phyloP scores from a whole-genome alignment of 305 asterid species.

The Euphrasia arctica region DNA sequence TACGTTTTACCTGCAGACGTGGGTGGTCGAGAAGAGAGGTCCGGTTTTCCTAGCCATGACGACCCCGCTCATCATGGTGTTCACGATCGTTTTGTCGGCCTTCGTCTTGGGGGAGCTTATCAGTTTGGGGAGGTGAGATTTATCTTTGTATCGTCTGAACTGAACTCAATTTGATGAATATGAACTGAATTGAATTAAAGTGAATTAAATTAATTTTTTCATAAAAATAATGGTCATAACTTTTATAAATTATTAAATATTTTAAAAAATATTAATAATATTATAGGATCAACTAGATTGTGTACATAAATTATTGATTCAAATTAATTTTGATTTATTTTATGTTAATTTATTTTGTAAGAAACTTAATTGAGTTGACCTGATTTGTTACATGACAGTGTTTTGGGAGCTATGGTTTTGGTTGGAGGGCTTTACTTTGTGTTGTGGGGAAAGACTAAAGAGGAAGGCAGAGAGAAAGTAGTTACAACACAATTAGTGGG shows the following conservation, averaged over 20 bases:
- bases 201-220: no score
- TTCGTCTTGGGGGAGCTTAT: slow-evolving; percentile 69
- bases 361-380: not conserved
- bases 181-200: no score
- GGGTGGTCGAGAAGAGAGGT: slow-evolving; percentile 91
- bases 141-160: not conserved
- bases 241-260: no score
- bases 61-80: slow-evolving; percentile 63
- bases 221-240: not conserved
- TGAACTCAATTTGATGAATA: no score
- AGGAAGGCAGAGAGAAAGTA: slow-evolving; percentile 37
- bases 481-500: slow-evolving; percentile 12
- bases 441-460: slow-evolving; percentile 77
- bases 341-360: no score
- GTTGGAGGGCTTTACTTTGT: slow-evolving; percentile 85
- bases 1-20: slow-evolving; percentile 79
- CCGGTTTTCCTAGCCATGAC: slow-evolving; percentile 82
- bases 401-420: slow-evolving; percentile 65
- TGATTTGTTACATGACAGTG: slow-evolving; percentile 36
- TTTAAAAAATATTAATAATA: no score
- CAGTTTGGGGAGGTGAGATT: slow-evolving; percentile 69
- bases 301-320: not conserved
- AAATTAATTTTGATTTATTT: no score
- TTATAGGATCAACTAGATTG: no score
- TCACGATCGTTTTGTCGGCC: slow-evolving; percentile 67